A percentile compares a stretch with the other conserved stretches of the same genome.
Conservation (phyloP, 257 asterid species). For the Solanum chmielewskii region DNA sequence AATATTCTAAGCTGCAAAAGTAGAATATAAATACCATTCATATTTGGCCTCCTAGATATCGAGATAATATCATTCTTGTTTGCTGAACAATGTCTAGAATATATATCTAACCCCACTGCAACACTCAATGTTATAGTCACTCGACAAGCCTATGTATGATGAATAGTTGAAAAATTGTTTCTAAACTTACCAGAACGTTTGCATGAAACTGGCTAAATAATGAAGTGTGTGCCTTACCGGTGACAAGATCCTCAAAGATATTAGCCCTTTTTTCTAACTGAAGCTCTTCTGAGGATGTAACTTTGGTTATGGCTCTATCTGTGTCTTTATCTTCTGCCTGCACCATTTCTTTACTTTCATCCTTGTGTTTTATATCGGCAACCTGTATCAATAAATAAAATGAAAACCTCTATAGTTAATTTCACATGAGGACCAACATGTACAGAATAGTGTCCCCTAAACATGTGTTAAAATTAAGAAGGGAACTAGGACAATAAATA, state of each 20-base stretch:
- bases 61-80: not conserved
- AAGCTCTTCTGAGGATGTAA: conserved; percentile 9
- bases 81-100: not conserved
- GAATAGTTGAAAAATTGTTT: not conserved
- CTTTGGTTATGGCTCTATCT: not conserved
- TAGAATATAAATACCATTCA: not conserved
- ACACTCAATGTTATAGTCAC: not conserved
- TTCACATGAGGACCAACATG: not conserved
- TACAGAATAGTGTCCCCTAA: not conserved
- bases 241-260: conserved; percentile 9
- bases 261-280: conserved; percentile 7
- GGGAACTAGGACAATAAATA: not conserved
- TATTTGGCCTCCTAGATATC: not conserved
- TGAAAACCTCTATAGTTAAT: not conserved
- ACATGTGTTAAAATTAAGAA: not conserved
- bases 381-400: conserved; percentile 25
- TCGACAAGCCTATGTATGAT: not conserved
- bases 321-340: not conserved
- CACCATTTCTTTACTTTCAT: conserved; percentile 2
- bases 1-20: not conserved
- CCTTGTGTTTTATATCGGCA: conserved; percentile 10
- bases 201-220: not conserved
- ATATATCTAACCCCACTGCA: not conserved
- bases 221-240: conserved; percentile 24
- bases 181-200: not conserved